A percentile compares a stretch with the other conserved stretches of the same genome.
Evolutionary conservation across 192 early-diverging fungal genomes (phyloP).

Genomic region (Rhizophlyctis rosea): DNA sequence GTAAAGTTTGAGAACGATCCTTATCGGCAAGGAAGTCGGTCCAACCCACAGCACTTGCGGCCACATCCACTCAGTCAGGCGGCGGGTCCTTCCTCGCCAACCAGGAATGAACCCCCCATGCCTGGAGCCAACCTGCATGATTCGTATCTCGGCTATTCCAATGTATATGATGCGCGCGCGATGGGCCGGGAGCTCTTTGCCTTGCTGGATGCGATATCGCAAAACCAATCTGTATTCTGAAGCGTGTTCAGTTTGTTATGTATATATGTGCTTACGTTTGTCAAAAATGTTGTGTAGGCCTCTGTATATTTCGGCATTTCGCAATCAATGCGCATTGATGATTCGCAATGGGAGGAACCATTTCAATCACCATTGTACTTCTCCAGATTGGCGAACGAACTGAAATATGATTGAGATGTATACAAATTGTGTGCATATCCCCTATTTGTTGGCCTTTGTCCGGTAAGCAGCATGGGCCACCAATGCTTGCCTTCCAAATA

Average conservation of each 20-base stretch:
- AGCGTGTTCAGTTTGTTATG: neutral
- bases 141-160: slow-evolving; percentile 7
- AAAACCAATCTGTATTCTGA: neutral
- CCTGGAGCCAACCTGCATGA: neutral
- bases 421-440: too few relatives aligned
- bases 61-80: too few relatives aligned
- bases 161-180: slow-evolving; percentile 14
- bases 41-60: too few relatives aligned
- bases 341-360: too few relatives aligned
- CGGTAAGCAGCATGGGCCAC: slow-evolving; percentile 27
- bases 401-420: too few relatives aligned
- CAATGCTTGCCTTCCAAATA: slow-evolving; percentile 41
- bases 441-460: slow-evolving; percentile 12
- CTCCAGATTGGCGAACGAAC: too few relatives aligned
- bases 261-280: neutral
- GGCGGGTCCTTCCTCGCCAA: slow-evolving; percentile 9
- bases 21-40: too few relatives aligned
- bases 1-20: slow-evolving; percentile 15
- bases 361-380: too few relatives aligned
- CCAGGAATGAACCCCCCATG: slow-evolving; percentile 4
- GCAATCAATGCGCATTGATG: neutral
- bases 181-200: slow-evolving; percentile 36
- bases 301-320: slow-evolving; percentile 2
- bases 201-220: slow-evolving; percentile 45
- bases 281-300: neutral